phyloP scores from a whole-genome alignment of 139 green algal species.

The Trebouxia sp. region DNA sequence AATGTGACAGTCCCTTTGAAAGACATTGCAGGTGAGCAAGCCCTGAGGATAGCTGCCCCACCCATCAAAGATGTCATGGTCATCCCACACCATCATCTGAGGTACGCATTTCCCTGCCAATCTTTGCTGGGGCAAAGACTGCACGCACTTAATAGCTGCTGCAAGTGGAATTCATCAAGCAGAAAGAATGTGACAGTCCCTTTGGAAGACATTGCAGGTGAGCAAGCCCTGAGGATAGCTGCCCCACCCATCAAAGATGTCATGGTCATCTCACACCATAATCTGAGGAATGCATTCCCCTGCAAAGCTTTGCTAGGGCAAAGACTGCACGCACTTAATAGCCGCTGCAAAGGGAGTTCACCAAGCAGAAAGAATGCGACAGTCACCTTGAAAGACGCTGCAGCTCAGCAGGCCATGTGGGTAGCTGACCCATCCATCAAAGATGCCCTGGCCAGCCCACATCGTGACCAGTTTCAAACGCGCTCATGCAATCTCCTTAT shows the following conservation, averaged over 20 bases:
- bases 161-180: no score
- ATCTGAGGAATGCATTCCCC: constrained; percentile 49
- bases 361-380: no score
- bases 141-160: no score
- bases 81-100: constrained; percentile 51
- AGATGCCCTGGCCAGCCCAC: constrained; percentile 76
- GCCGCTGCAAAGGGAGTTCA: no score
- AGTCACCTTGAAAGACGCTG: constrained; percentile 60
- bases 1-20: constrained; percentile 49
- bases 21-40: constrained; percentile 59
- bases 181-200: no score
- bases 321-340: no score
- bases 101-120: constrained; percentile 47
- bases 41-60: constrained; percentile 60
- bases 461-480: constrained; percentile 41
- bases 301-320: no score
- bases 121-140: no score
- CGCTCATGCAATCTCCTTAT: background rate
- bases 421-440: constrained; percentile 67
- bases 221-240: constrained; percentile 56
- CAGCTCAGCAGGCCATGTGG: constrained; percentile 49
- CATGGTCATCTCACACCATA: constrained; percentile 63
- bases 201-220: constrained; percentile 59
- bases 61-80: constrained; percentile 74
- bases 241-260: constrained; percentile 73